Evolutionary conservation across 2,329 filamentous ascomycete species (phyloP), one percentile per base, ranked within the genome.

Genomic region (Apiospora aurea): DNA sequence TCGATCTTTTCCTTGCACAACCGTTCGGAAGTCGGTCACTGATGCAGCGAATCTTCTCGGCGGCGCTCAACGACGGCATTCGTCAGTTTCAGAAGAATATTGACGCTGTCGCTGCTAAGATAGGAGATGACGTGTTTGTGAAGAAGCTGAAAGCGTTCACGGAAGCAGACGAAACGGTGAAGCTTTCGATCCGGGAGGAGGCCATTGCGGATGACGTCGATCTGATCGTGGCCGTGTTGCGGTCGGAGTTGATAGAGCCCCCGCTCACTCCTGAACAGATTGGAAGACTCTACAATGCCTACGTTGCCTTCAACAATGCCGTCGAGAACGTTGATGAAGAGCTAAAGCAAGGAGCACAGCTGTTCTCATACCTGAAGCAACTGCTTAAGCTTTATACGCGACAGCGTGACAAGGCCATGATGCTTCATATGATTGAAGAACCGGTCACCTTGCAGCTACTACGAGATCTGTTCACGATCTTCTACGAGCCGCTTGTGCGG

Each of bases 391-490:
- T 99, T 46, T 93, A 95, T 82, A 96, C 94, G 14, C 89, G 96
- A 68, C 94, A 97, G 79, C 89, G 96, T 67, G 96, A 99, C 81
- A 99, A 99, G 90, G 87, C 91, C 44, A 98, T 97, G 95, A 98
- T 99, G 96, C 86, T 98, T 71, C 90, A 91, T 74, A 91, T 98
- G 78, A 96, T 99, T 70, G 95, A 98, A 83, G 96, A 99, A 84
- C 94, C 96, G 0, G 95, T 96, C n/a, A 98, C 96, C 0, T 87
- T 99, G n/a, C 93, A 97, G 80, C 88, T 99, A 41, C 96, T 99
- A 88, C 91, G 95, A 67, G 96, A 99, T 79, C 88, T 99, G 34
- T 98, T 99, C 81, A 97, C 95, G 46, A 98, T 99, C 80, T 99
- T 99, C 85, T 99, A 99, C 83, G 96, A 99, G 80, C 96, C 96